phyloP scores from a whole-genome alignment of 1,284 basidiomycete genomes.

The Termitomyces sp. region DNA sequence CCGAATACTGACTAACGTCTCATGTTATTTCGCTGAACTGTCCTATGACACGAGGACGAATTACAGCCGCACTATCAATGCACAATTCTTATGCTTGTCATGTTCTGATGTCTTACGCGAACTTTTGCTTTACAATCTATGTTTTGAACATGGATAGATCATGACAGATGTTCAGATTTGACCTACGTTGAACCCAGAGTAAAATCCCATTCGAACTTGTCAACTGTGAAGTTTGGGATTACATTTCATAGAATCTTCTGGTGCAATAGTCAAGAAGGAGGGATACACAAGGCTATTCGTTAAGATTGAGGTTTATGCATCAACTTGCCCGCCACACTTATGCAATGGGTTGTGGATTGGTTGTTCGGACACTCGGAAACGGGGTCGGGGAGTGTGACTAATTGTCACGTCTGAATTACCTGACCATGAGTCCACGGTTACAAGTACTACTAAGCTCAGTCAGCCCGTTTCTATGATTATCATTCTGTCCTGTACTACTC shows the following conservation, averaged over 20 bases:
- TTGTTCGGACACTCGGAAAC: neutral
- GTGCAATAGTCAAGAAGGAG: neutral
- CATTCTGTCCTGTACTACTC: slow-evolving; percentile 11
- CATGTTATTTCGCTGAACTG: neutral
- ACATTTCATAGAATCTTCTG: neutral
- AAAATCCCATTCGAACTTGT: neutral
- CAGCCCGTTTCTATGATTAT: slow-evolving; percentile 25
- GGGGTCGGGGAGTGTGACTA: slow-evolving; percentile 14
- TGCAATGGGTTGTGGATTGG: neutral
- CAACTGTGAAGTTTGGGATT: neutral
- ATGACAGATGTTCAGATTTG: neutral
- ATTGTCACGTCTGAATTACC: slow-evolving; percentile 14
- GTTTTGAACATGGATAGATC: neutral
- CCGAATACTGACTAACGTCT: too few relatives aligned
- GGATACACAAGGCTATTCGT: neutral
- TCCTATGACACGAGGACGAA: neutral
- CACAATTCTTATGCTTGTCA: neutral
- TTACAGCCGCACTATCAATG: neutral
- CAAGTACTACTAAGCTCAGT: slow-evolving; percentile 19
- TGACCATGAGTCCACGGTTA: slow-evolving; percentile 13
- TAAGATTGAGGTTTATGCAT: neutral
- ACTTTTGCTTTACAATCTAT: neutral
- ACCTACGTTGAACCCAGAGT: neutral
- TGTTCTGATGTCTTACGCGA: neutral
- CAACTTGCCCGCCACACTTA: neutral